Evolutionary conservation across 352 stramenopile species (phyloP).

Genomic region (Pythium aristosporum): DNA sequence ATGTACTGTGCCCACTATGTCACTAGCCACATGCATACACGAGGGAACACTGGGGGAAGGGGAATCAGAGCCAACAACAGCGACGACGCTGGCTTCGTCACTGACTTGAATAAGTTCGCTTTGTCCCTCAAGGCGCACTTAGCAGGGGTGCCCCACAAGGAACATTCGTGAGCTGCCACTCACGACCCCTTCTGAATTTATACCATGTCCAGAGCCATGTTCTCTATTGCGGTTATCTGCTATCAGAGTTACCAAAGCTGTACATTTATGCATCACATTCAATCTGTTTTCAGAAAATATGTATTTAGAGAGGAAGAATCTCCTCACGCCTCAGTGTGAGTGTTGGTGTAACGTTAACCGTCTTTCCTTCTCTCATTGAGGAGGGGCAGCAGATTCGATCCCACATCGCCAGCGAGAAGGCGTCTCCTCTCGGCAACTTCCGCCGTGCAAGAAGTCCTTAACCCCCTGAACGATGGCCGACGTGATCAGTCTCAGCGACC

Average conservation of each 20-base stretch:
- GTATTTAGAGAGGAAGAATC: background rate
- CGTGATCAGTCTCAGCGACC: conserved; percentile 19
- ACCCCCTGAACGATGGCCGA: conserved; percentile 21
- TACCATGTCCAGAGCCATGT: background rate
- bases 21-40: conserved; percentile 6
- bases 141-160: conserved; percentile 5
- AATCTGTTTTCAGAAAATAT: background rate
- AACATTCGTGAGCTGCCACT: conserved; percentile 8
- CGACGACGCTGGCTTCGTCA: conserved; percentile 35
- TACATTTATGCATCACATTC: background rate
- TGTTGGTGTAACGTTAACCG: conserved; percentile 20
- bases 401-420: background rate
- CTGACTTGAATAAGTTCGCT: conserved; percentile 18
- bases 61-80: background rate
- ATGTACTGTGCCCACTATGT: background rate
- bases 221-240: background rate
- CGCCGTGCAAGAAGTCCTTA: background rate
- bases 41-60: conserved; percentile 6
- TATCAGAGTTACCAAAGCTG: background rate
- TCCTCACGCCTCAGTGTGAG: conserved; percentile 1
- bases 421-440: background rate
- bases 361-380: conserved; percentile 23
- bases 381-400: conserved; percentile 10
- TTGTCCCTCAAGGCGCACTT: background rate
- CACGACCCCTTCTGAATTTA: background rate